Conservation (phyloP, 331 rosid species). For the Pyrus hybrid region DNA sequence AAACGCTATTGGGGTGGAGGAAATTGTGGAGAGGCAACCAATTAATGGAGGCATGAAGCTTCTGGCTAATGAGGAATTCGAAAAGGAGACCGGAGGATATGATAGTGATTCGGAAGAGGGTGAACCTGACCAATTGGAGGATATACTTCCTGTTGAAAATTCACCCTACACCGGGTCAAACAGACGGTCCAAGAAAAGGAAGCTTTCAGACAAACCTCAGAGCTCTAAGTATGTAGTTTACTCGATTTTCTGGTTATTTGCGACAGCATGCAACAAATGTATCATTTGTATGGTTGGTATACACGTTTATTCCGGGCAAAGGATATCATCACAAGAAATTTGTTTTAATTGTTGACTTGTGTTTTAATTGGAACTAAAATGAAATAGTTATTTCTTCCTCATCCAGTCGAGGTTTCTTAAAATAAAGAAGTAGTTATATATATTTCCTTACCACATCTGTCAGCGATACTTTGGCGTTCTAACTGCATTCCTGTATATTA, state of each 20-base stretch:
- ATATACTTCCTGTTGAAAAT: constrained; percentile 19
- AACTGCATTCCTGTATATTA: not conserved
- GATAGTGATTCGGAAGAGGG: constrained; percentile 28
- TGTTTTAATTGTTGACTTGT: not conserved
- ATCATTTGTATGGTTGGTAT: not conserved
- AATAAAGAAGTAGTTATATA: too few species aligned
- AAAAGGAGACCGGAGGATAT: constrained; percentile 38
- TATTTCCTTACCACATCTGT: not conserved
- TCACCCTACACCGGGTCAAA: not conserved
- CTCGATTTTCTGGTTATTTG: not conserved
- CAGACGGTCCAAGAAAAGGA: constrained; percentile 56
- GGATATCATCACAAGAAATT: not conserved
- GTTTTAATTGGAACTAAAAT: not conserved
- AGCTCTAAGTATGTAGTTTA: constrained; percentile 47
- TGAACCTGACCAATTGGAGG: constrained; percentile 25
- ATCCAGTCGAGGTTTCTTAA: too few species aligned
- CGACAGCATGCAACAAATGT: not conserved
- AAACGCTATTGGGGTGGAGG: constrained; percentile 9
- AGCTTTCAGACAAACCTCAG: constrained; percentile 49
- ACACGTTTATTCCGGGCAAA: not conserved
- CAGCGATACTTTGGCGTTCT: not conserved
- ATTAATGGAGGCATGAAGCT: constrained; percentile 30
- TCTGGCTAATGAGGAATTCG: constrained; percentile 46
- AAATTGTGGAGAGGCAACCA: constrained; percentile 15
- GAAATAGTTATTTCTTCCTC: not conserved